These are phyloP conservation scores for Mortierella sp. DNA, from an alignment of 371 early-diverging fungal species.

Conservation along the genomic window DNA sequence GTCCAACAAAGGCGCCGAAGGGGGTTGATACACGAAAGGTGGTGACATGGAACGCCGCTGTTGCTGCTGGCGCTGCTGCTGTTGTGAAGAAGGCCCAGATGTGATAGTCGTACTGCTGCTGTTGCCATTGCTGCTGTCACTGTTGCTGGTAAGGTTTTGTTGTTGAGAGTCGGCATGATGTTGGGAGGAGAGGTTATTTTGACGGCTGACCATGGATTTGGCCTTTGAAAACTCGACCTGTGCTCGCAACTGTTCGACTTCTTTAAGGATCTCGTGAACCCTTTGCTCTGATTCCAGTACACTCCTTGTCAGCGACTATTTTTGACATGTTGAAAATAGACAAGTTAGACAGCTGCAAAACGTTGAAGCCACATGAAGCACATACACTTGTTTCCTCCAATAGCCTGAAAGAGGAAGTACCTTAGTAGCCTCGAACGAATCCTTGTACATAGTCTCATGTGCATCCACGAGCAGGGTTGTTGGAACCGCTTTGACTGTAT, in stretches of 20 bases:
- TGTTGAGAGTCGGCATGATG: neutral
- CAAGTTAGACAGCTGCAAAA: neutral
- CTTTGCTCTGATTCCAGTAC: conserved; percentile 43
- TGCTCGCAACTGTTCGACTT: conserved; percentile 39
- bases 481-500: conserved; percentile 34
- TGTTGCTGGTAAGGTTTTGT: neutral
- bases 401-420: neutral
- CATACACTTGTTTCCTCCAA: neutral
- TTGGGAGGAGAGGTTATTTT: neutral
- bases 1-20: conserved; percentile 1
- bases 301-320: conserved; percentile 37
- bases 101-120: neutral
- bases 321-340: neutral
- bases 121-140: neutral
- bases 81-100: neutral
- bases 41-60: neutral
- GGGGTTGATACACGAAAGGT: neutral
- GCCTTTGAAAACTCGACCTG: conserved; percentile 32
- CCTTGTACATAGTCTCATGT: conserved; percentile 51
- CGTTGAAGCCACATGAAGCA: neutral
- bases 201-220: neutral
- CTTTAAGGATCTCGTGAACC: conserved; percentile 27
- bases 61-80: neutral
- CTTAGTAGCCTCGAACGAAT: conserved; percentile 46
- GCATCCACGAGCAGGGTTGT: conserved; percentile 41